Conservation (phyloP, 768 basidiomycete genomes). For the Porphyrellus cyaneotinctus region DNA sequence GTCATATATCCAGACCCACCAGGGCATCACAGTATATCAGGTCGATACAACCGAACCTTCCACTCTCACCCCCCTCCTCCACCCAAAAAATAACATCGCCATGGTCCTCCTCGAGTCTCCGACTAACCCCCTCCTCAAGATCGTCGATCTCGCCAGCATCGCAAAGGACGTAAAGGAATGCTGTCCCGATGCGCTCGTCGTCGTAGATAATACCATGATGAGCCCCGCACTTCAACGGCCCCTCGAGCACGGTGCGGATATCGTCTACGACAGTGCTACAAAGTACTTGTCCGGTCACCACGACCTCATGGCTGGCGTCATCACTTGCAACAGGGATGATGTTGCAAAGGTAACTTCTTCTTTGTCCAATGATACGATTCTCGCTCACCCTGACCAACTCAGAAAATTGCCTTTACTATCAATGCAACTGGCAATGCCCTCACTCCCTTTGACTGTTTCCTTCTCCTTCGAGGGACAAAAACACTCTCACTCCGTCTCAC, state of each 20-base stretch:
- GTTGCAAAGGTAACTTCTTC: constrained; percentile 61
- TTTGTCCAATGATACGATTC: fast-evolving
- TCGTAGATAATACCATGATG: constrained; percentile 99
- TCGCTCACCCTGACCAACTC: constrained; percentile 4
- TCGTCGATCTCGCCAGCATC: constrained; percentile 84
- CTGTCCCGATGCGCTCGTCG: constrained; percentile 75
- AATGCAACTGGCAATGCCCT: constrained; percentile 93
- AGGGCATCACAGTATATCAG: constrained; percentile 86
- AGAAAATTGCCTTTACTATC: constrained; percentile 89
- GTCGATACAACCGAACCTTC: constrained; percentile 84
- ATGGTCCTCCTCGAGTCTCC: constrained; percentile 98
- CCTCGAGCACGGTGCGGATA: constrained; percentile 91
- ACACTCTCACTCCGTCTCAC: constrained; percentile 96
- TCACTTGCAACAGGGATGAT: constrained; percentile 89
- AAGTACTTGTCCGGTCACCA: constrained; percentile 98
- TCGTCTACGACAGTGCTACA: constrained; percentile 97
- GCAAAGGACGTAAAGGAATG: constrained; percentile 78
- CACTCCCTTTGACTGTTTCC: constrained; percentile 93
- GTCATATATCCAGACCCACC: constrained; percentile 81
- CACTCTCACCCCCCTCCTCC: constrained; percentile 58
- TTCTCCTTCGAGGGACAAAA: constrained; percentile 92
- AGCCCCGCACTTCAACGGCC: constrained; percentile 96
- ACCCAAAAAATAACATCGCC: constrained; percentile 63
- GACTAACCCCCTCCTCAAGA: constrained; percentile 95
- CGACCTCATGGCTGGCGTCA: constrained; percentile 97